Base-by-base conservation (phyloP, 768 basidiomycete genomes). In the Leccinum boreale region DNA sequence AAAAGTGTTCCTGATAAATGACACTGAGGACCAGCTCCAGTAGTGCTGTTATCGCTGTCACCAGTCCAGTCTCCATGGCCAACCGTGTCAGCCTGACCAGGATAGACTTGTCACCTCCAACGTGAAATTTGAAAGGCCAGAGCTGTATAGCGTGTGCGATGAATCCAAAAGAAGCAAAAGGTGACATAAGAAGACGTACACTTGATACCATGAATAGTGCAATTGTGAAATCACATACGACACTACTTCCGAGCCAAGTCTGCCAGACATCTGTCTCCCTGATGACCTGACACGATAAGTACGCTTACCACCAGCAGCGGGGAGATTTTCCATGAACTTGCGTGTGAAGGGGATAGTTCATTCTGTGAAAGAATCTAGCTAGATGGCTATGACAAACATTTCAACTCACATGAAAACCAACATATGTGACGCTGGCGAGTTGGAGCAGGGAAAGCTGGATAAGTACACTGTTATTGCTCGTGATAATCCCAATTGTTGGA, bases 31-130 rank as follows among this genome's bases (percentile, higher is more conserved):
- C 31, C 5, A 68, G 53, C 35, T 70, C 67, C 1, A 63, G 23
- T 15, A 70, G 49, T 1, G 61, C 61, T 1, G 69, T 59, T 6
- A 47, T 42, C 5, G 64, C 57, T 11, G 69, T 70, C 9, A 70
- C 50, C 11, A 63, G 54, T 3, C 69, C 69, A 0, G 69, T 68
- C 44, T 70, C 67, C 9, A 69, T 52, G 17, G 67, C 61, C n/a
- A 70, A 46, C 50, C 49, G 63, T 3, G 66, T 70, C 8, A 68
- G 28, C 21, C 52, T 61, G 48, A 46, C 35, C 5, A 65, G 26
- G 7, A 21, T 49, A 3, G 52, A 59, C 4, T 50, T 62, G 12
- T 44, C 58, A 5, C 44, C 35, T 14, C 9, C n/a, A 21, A 65
- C 49, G 26, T 52, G 10, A 11, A 54, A 55, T 35, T 52, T 50